These are phyloP conservation scores for Camellia sinensis DNA, from an alignment of 148 eudicot species.

Conservation along the genomic window DNA sequence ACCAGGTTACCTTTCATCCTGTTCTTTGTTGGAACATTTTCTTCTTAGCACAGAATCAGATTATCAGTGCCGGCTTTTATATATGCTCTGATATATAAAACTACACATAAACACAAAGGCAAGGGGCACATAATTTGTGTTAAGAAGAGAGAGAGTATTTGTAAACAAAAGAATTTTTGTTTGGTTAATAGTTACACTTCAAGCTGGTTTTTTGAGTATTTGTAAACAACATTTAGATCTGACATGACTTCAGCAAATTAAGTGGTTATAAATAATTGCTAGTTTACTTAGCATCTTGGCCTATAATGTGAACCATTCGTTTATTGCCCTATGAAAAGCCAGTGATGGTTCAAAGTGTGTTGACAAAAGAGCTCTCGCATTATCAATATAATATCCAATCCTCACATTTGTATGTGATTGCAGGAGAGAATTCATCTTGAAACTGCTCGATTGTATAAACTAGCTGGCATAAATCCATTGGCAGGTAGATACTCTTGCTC, in stretches of 20 bases:
- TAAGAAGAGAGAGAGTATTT: no score
- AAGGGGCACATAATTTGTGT: no score
- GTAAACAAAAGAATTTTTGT: not conserved
- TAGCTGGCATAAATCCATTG: constrained; percentile 88
- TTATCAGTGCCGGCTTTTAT: not conserved
- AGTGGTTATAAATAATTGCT: not conserved
- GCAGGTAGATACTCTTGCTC: constrained; percentile 53
- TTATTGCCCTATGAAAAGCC: not conserved
- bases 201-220: not conserved
- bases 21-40: not conserved
- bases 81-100: not conserved
- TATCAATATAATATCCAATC: not conserved
- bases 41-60: not conserved
- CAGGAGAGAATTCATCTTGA: constrained; percentile 93
- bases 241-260: not conserved
- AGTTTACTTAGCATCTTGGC: not conserved
- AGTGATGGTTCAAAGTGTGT: not conserved
- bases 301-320: not conserved
- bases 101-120: not conserved
- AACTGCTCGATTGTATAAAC: constrained; percentile 85
- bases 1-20: constrained; percentile 59
- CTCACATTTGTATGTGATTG: constrained; percentile 23
- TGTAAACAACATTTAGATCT: not conserved
- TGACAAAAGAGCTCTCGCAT: not conserved
- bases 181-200: not conserved